These are phyloP conservation scores for Raphanus raphanistrum DNA, from an alignment of 345 rosid genomes.

Conservation along the genomic window DNA sequence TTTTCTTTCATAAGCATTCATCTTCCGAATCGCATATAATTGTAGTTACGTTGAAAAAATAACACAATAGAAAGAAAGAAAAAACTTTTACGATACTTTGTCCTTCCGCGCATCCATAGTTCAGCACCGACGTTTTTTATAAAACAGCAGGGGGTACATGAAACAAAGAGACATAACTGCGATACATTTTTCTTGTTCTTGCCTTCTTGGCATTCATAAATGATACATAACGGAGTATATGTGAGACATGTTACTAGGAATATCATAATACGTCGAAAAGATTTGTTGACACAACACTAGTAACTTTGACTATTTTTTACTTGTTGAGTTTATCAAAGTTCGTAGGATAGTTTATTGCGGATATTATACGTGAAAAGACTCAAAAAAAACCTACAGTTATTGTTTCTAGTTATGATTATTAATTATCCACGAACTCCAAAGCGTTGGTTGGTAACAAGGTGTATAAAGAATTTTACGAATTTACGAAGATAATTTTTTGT, in stretches of 20 bases:
- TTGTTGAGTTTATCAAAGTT: slow-evolving; percentile 1
- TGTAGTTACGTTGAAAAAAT: slow-evolving; percentile 9
- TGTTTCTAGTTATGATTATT: slow-evolving; percentile 4
- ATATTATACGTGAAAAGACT: slow-evolving; percentile 1
- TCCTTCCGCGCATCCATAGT: background rate
- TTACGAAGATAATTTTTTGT: too few relatives aligned
- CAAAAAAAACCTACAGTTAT: background rate
- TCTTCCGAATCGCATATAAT: slow-evolving; percentile 17
- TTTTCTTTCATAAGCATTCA: background rate
- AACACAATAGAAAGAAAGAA: background rate
- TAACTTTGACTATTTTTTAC: background rate
- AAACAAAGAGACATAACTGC: slow-evolving; percentile 15
- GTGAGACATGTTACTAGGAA: background rate
- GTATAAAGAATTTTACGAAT: background rate
- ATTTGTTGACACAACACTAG: background rate
- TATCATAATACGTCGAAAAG: background rate
- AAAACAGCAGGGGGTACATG: background rate
- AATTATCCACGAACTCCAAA: slow-evolving; percentile 17
- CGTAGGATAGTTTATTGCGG: background rate
- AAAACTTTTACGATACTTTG: background rate
- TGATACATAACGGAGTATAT: background rate
- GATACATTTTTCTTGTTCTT: slow-evolving; percentile 7
- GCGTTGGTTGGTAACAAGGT: background rate
- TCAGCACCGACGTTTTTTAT: slow-evolving; percentile 28
- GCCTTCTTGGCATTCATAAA: slow-evolving; percentile 6